Conservation (phyloP, 331 rosid genomes). For the Acacia pycnantha region DNA sequence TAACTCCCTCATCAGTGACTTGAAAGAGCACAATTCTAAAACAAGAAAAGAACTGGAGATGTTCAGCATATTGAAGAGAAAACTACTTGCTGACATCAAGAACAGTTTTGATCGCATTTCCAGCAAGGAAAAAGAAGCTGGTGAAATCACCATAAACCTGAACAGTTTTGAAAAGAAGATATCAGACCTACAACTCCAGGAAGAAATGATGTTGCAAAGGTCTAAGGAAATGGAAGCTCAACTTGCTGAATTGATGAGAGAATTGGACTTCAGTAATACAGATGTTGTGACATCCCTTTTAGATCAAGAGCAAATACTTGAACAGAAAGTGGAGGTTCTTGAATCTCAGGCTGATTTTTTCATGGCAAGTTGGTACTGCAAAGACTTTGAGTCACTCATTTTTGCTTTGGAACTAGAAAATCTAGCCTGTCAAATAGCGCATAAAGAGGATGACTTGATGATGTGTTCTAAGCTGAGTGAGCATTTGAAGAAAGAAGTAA, state of each 20-base stretch:
- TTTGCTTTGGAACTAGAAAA: conserved; percentile 53
- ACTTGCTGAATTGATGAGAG: conserved; percentile 75
- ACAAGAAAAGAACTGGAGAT: conserved; percentile 78
- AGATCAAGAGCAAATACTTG: conserved; percentile 61
- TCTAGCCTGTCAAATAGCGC: conserved; percentile 41
- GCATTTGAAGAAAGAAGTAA: conserved; percentile 49
- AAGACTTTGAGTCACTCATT: conserved; percentile 71
- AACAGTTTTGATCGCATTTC: conserved; percentile 69
- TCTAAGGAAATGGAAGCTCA: conserved; percentile 78
- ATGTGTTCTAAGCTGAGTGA: conserved; percentile 43
- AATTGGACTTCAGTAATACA: conserved; percentile 59
- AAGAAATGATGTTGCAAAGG: conserved; percentile 80
- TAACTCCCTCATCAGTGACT: conserved; percentile 58
- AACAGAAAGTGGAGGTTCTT: conserved; percentile 46
- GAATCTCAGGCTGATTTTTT: conserved; percentile 60
- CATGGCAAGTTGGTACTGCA: conserved; percentile 53
- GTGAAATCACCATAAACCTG: conserved; percentile 61
- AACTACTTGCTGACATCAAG: conserved; percentile 79
- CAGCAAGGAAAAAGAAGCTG: conserved; percentile 74
- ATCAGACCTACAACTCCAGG: conserved; percentile 78
- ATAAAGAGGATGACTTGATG: conserved; percentile 45
- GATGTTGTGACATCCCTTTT: conserved; percentile 49
- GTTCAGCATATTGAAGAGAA: conserved; percentile 76
- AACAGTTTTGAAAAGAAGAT: conserved; percentile 61
- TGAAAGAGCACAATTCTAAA: conserved; percentile 72